Evolutionary conservation across 1,284 basidiomycete species (phyloP).

Genomic region (Retiboletus fuscus): DNA sequence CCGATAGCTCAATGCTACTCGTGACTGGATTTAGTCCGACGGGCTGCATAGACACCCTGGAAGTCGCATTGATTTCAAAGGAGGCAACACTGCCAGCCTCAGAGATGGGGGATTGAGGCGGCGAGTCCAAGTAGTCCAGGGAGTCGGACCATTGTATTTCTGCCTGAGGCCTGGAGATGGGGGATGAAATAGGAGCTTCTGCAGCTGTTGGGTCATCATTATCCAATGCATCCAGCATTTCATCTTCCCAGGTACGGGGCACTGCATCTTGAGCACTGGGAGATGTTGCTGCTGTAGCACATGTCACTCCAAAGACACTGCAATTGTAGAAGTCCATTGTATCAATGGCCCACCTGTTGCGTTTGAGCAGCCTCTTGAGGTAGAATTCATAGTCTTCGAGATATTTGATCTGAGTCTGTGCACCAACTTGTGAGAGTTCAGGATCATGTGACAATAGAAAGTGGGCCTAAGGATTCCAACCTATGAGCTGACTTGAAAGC

Average conservation of each 20-base stretch:
- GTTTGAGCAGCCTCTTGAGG: neutral
- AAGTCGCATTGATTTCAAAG: neutral
- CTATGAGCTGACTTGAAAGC: neutral
- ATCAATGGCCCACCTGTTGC: neutral
- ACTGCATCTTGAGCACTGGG: neutral
- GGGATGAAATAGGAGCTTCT: neutral
- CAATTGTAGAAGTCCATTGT: neutral
- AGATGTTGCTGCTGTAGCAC: neutral
- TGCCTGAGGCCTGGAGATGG: neutral
- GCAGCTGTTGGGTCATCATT: neutral
- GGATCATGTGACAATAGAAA: neutral
- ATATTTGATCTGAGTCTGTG: neutral
- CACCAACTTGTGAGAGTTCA: neutral
- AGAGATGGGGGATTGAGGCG: neutral
- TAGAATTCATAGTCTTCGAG: neutral
- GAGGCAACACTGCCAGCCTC: neutral
- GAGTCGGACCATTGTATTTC: neutral
- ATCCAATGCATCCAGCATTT: conserved; percentile 1
- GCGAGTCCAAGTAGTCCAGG: neutral
- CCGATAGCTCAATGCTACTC: conserved; percentile 1
- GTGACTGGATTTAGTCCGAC: neutral
- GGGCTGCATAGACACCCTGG: neutral
- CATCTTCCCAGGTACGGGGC: conserved; percentile 5
- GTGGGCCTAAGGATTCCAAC: neutral
- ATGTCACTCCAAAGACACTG: neutral